Conservation (phyloP, 306 rosid species). For the Spatholobus suberectus region DNA sequence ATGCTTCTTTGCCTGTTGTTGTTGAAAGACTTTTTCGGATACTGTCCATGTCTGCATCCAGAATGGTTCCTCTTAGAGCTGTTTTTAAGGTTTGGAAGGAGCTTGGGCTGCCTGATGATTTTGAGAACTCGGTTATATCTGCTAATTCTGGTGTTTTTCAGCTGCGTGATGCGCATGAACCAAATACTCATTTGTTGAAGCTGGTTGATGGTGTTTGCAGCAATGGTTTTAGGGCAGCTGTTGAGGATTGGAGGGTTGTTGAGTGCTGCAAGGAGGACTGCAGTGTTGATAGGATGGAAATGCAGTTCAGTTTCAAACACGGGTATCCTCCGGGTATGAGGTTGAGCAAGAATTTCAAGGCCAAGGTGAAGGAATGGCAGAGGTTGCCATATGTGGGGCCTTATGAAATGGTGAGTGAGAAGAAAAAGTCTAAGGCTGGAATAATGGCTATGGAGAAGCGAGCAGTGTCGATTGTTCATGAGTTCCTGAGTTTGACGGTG, state of each 20-base stretch:
- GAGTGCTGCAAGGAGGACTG: constrained; percentile 78
- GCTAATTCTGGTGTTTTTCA: constrained; percentile 66
- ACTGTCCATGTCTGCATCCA: constrained; percentile 73
- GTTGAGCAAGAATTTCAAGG: constrained; percentile 70
- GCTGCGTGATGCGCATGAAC: constrained; percentile 73
- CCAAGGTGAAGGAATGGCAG: constrained; percentile 94
- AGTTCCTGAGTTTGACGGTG: constrained; percentile 85
- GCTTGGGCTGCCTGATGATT: constrained; percentile 94
- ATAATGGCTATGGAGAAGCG: constrained; percentile 71
- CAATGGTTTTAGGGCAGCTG: constrained; percentile 58
- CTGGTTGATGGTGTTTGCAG: constrained; percentile 53
- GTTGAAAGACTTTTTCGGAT: constrained; percentile 74
- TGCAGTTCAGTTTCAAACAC: constrained; percentile 69
- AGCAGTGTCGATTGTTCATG: constrained; percentile 84
- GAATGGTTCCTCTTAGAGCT: constrained; percentile 80
- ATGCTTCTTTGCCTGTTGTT: constrained; percentile 65
- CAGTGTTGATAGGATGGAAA: constrained; percentile 60
- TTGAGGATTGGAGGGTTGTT: constrained; percentile 84
- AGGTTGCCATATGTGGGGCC: constrained; percentile 79
- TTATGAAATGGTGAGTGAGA: constrained; percentile 59
- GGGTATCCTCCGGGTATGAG: constrained; percentile 89
- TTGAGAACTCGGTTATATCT: constrained; percentile 76
- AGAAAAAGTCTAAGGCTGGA: constrained; percentile 58
- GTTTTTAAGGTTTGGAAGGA: constrained; percentile 89
- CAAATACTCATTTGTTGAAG: constrained; percentile 78